Evolutionary conservation across 1,284 basidiomycete genomes (phyloP).

Genomic region (Cutaneotrichosporon sp.): DNA sequence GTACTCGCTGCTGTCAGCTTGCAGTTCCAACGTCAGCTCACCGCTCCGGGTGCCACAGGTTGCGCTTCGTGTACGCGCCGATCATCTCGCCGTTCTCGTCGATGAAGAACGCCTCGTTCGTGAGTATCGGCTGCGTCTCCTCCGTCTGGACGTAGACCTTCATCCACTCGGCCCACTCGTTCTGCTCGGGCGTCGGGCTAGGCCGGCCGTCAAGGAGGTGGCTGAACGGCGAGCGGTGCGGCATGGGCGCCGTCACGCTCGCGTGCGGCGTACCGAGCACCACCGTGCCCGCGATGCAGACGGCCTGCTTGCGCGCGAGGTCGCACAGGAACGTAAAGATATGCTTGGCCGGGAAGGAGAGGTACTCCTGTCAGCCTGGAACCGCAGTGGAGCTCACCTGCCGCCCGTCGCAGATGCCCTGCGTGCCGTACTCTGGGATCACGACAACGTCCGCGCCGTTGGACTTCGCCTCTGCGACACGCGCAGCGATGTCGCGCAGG

Average conservation of each 20-base stretch:
- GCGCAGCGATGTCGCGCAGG: slow-evolving; percentile 26
- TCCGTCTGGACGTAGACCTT: slow-evolving; percentile 29
- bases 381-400: slow-evolving; percentile 35
- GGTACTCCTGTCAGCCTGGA: slow-evolving; percentile 35
- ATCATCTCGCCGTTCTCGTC: slow-evolving; percentile 38
- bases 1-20: slow-evolving; percentile 39
- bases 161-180: slow-evolving; percentile 38
- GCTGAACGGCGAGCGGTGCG: slow-evolving; percentile 33
- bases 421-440: slow-evolving; percentile 54
- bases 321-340: slow-evolving; percentile 31
- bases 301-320: slow-evolving; percentile 33
- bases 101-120: slow-evolving; percentile 51
- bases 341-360: slow-evolving; percentile 39
- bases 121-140: slow-evolving; percentile 27
- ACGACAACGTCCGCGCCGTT: slow-evolving; percentile 45
- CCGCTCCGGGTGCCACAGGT: slow-evolving; percentile 55
- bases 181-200: slow-evolving; percentile 11
- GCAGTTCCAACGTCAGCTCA: slow-evolving; percentile 18
- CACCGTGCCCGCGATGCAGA: slow-evolving; percentile 46
- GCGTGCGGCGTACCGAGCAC: slow-evolving; percentile 35
- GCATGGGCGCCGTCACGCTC: slow-evolving; percentile 17
- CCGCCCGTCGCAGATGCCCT: slow-evolving; percentile 44
- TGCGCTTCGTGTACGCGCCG: slow-evolving; percentile 48
- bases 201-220: slow-evolving; percentile 30
- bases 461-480: slow-evolving; percentile 30